Evolutionary conservation across 2,329 filamentous ascomycete genomes (phyloP).

Genomic region (Truncatella angustata): DNA sequence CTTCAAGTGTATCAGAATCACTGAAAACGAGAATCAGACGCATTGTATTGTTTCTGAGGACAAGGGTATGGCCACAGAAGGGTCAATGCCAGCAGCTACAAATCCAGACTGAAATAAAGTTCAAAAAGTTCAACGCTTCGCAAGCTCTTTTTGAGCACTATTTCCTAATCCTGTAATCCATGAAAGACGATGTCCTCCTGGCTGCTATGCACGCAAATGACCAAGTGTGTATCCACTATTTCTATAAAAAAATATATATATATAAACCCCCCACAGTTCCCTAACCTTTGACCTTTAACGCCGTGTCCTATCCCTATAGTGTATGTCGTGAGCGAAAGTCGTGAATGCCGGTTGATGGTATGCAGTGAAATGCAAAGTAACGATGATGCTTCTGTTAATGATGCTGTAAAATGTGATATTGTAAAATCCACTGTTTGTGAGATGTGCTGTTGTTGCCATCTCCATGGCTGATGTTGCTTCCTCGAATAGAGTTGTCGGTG

Average conservation of each 20-base stretch:
- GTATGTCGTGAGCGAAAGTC: slow-evolving; percentile 6
- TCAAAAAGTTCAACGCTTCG: neutral
- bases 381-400: slow-evolving; percentile 3
- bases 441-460: neutral
- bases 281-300: neutral
- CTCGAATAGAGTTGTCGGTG: neutral
- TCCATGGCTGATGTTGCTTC: neutral
- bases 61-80: neutral
- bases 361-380: slow-evolving; percentile 5
- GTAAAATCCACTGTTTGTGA: neutral
- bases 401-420: slow-evolving; percentile 1
- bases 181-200: neutral
- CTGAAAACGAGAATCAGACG: no score
- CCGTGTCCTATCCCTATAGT: neutral
- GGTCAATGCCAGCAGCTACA: neutral
- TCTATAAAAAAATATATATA: no score
- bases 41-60: slow-evolving; percentile 1
- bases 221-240: neutral
- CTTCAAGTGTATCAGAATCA: no score
- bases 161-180: neutral
- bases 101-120: neutral
- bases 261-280: no score
- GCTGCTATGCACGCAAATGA: neutral
- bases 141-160: neutral
- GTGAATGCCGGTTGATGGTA: slow-evolving; percentile 7